These are phyloP conservation scores for Trametes sanguinea DNA, from an alignment of 768 basidiomycete genomes.

Conservation along the genomic window DNA sequence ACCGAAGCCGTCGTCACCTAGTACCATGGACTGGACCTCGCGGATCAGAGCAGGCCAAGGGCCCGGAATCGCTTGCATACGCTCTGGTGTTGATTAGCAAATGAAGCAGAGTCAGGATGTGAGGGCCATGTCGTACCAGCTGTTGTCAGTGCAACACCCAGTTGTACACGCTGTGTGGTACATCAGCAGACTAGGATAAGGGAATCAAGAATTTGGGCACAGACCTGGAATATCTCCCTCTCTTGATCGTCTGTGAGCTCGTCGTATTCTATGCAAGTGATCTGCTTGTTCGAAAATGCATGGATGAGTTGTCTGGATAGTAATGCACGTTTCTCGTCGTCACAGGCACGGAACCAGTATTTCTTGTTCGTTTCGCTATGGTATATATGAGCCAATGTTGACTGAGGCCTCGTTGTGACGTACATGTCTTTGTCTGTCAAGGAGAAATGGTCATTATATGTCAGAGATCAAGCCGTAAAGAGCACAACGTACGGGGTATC, in stretches of 20 bases:
- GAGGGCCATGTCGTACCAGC: conserved; percentile 44
- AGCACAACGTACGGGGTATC: conserved; percentile 24
- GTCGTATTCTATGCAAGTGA: conserved; percentile 69
- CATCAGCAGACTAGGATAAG: not conserved
- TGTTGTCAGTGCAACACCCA: conserved; percentile 73
- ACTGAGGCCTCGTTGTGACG: not conserved
- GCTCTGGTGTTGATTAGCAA: conserved; percentile 43
- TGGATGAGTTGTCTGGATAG: conserved; percentile 56
- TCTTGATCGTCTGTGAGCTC: conserved; percentile 54
- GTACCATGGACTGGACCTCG: conserved; percentile 48
- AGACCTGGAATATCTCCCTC: conserved; percentile 70
- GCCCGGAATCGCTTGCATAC: conserved; percentile 64
- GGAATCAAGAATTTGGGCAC: conserved; percentile 5
- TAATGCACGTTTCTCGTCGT: conserved; percentile 27
- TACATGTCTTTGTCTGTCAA: conserved; percentile 23
- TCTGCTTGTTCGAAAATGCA: conserved; percentile 69
- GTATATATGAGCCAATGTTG: not conserved
- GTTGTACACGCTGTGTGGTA: conserved; percentile 61
- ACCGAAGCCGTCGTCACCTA: conserved; percentile 43
- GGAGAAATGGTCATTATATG: not conserved
- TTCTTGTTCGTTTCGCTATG: conserved; percentile 44
- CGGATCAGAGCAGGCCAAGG: conserved; percentile 63
- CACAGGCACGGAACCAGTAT: conserved; percentile 48
- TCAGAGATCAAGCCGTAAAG: not conserved
- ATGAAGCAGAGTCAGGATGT: not conserved